Evolutionary conservation across 2,329 filamentous ascomycete genomes (phyloP), one percentile per base, ranked within the genome.

Genomic region (Diaporthe vexans): DNA sequence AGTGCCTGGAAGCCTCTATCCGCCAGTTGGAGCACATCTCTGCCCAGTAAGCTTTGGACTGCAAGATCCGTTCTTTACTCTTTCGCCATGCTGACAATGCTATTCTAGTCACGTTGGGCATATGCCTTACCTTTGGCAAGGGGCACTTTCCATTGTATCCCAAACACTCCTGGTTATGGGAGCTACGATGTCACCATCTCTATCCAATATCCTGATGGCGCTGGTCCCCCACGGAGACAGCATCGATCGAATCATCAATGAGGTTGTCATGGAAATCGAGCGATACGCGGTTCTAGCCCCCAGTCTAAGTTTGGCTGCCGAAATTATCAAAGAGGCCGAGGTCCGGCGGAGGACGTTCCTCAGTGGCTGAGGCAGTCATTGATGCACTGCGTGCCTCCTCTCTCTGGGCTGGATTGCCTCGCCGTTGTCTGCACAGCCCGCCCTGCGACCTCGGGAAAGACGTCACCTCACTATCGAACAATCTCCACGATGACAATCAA

Each of bases 81-180:
- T 4, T 10, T 4, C 9, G 10, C 4, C 13, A 63, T 37, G 59
- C 72, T 75, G 13, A 75, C 59, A 56, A 3, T 19, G 5, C 19
- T 48, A 9, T 26, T 79, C 78, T 80, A 93, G 91, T 83, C 94
- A 95, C 80, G 93, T 93, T 75, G 94, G 94, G 68, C 94, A 96
- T 81, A 92, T 97, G 85, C 94, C 94, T 17, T 97, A 96, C 83
- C 88, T 96, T 26, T 97, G 94, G 92, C 94, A 96, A 85, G 94
- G 94, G 24, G 93, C 94, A 11, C 87, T 97, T 51, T 95, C 93
- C 29, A 94, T 97, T 80, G 93, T 95, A 29, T 95, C 93, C 8
- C 94, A 97, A 82, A 93, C 93, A 2, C 86, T 97, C 21, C 86
- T 97, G 57, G 90, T 97, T 46, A 96, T 97, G 94, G 94, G 94